These are phyloP conservation scores for Eremochloa ophiuroides DNA, from an alignment of 176 grass and related monocot genomes.

Conservation along the genomic window DNA sequence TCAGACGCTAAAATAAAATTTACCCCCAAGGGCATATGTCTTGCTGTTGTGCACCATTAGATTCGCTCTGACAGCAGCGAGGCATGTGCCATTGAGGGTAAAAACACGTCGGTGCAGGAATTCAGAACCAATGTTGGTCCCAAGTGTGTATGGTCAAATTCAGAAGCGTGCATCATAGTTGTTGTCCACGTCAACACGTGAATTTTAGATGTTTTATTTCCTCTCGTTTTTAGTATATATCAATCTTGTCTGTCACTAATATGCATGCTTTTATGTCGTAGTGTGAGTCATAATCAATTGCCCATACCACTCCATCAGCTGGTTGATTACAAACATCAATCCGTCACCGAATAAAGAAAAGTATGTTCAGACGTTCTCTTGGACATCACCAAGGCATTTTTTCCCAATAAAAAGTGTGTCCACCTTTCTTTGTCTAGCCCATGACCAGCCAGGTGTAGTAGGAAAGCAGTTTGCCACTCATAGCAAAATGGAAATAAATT, in stretches of 20 bases:
- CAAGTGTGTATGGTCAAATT: not conserved
- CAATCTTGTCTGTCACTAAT: not conserved
- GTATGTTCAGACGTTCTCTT: not conserved
- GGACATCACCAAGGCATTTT: not conserved
- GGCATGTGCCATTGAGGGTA: not conserved
- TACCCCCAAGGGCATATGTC: too few relatives aligned
- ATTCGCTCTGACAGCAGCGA: too few relatives aligned
- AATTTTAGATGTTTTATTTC: too few relatives aligned
- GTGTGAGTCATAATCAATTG: not conserved
- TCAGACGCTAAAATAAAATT: not conserved
- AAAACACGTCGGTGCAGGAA: not conserved
- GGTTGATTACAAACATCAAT: not conserved
- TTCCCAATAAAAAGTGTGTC: not conserved
- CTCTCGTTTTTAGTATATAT: not conserved
- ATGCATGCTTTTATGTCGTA: not conserved
- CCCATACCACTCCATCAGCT: not conserved
- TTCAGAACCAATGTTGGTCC: not conserved
- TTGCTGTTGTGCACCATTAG: too few relatives aligned
- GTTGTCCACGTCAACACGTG: not conserved
- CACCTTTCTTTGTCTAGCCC: not conserved
- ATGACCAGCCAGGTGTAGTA: conserved; percentile 4
- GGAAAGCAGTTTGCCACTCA: not conserved
- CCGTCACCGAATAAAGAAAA: not conserved
- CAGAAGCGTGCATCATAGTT: not conserved
- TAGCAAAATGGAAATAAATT: too few relatives aligned